Percentiles rank a stretch among this genome's conserved stretches.
Evolutionary conservation across 2,329 filamentous ascomycete genomes (phyloP).

Genomic region (Alternaria alternata): DNA sequence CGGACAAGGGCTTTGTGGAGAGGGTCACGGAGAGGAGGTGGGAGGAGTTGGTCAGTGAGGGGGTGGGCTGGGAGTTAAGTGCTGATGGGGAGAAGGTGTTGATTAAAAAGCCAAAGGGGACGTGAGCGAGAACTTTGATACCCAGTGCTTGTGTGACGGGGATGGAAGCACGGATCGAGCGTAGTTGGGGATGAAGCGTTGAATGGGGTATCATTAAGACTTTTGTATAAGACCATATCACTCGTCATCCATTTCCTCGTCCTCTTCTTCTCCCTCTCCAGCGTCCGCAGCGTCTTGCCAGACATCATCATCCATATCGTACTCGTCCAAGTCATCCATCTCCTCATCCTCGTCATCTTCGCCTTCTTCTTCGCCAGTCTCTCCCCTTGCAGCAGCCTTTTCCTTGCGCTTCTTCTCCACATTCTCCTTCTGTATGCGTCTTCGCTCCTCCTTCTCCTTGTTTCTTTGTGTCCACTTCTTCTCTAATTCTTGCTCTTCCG

Average conservation of each 20-base stretch:
- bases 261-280: slow-evolving; percentile 56
- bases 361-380: slow-evolving; percentile 54
- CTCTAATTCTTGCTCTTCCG: slow-evolving; percentile 81
- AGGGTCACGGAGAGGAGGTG: slow-evolving; percentile 73
- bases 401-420: slow-evolving; percentile 83
- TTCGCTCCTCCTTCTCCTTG: slow-evolving; percentile 82
- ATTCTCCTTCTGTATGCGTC: slow-evolving; percentile 86
- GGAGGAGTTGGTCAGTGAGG: slow-evolving; percentile 73
- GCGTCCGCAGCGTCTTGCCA: slow-evolving; percentile 62
- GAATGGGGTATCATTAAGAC: slow-evolving; percentile 47
- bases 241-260: slow-evolving; percentile 58
- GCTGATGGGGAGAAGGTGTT: slow-evolving; percentile 73
- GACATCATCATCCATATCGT: slow-evolving; percentile 60
- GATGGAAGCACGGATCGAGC: not conserved
- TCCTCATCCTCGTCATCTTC: slow-evolving; percentile 62
- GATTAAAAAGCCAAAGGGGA: slow-evolving; percentile 70
- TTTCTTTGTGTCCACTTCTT: slow-evolving; percentile 80
- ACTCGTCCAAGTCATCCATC: slow-evolving; percentile 59
- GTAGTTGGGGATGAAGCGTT: slow-evolving; percentile 1
- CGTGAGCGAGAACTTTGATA: slow-evolving; percentile 32
- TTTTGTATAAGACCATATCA: slow-evolving; percentile 14
- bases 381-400: slow-evolving; percentile 44
- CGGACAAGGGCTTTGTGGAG: slow-evolving; percentile 75
- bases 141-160: not conserved
- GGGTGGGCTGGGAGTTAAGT: slow-evolving; percentile 81